Evolutionary conservation across 805 yeast genomes (phyloP), one percentile per base, ranked within the genome.

Genomic region (Teunomyces kruisii): DNA sequence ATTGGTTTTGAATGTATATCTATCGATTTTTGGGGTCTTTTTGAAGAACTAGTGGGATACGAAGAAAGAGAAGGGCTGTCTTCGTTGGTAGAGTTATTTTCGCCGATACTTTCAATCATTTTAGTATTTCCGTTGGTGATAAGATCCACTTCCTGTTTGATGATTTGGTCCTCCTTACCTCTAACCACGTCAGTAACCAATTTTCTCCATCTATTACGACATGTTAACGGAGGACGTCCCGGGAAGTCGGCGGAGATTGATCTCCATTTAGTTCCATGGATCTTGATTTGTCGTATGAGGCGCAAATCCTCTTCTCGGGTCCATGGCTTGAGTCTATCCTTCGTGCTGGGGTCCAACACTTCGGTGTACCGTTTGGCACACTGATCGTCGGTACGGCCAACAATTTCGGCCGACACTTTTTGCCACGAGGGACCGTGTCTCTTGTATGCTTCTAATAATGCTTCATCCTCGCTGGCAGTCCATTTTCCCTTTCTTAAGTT

Each of bases 121-220:
- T 41, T 33, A 12, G 43, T 30, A 17, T 50, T 52, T 2, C 58
- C 62, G 17, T 56, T 45, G 48, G 75, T 72, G 8, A 79, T 68
- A 17, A 72, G 73, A 40, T 83, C 81, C 15, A 86, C 86, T 42
- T 86, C 88, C 44, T 65, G 64, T 54, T 74, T 75, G 37, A 86
- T 78, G 19, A 68, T 71, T 6, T 74, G 72, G 33, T 72, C 62
- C 0, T 91, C 89, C 52, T 78, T 76, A 27, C 84, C 84, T 59
- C 87, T 66, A 4, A 82, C 88, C 32, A 86, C 88, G 52, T 81
- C 82, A 1, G 91, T 85, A 46, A 86, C 84, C 28, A 88, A 78
- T 57, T 87, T 89, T 54, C 97, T 77, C 97, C 97, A 91, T 50
- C 97, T 75, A 65, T 91, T 91, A 50, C 98, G 73, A 62, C 97